These are phyloP conservation scores for Gentiana dahurica DNA, from an alignment of 257 asterid genomes.

Conservation along the genomic window DNA sequence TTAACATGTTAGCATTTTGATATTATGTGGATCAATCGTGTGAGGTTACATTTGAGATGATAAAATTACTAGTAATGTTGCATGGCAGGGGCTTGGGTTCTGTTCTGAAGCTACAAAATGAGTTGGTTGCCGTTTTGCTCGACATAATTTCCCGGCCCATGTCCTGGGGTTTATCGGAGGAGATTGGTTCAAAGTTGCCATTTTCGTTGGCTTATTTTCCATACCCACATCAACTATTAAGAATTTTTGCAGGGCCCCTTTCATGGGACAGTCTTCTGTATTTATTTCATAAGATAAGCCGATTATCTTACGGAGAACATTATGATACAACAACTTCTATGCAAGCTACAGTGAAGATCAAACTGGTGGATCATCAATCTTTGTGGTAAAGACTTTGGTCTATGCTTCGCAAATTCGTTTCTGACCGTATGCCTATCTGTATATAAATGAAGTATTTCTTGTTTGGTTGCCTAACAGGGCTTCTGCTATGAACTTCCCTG, in stretches of 20 bases:
- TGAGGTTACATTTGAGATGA: conserved; percentile 3
- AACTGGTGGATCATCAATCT: conserved; percentile 46
- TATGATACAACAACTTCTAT: conserved; percentile 13
- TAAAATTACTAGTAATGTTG: neutral
- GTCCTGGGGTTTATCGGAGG: conserved; percentile 76
- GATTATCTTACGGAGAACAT: conserved; percentile 20
- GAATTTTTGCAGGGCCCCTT: conserved; percentile 49
- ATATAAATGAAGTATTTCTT: neutral
- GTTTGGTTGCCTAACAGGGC: conserved; percentile 34
- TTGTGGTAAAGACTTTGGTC: conserved; percentile 39
- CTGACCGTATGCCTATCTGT: conserved; percentile 9
- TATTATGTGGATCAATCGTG: conserved; percentile 4
- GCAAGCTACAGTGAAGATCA: conserved; percentile 25
- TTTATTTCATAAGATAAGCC: conserved; percentile 31
- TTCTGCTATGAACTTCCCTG: conserved; percentile 54
- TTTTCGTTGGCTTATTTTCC: conserved; percentile 68
- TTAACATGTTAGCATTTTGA: too few relatives aligned
- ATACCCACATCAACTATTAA: conserved; percentile 28
- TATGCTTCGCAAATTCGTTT: conserved; percentile 8
- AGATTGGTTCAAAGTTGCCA: conserved; percentile 51
- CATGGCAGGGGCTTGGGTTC: conserved; percentile 78
- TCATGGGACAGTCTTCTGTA: conserved; percentile 37
- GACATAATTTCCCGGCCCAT: conserved; percentile 64
- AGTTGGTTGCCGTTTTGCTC: conserved; percentile 39
- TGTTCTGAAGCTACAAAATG: conserved; percentile 48